A percentile compares a stretch with the other conserved stretches of the same genome.
These are phyloP conservation scores for Misopates orontium DNA, from an alignment of 257 asterid genomes.

Conservation along the genomic window DNA sequence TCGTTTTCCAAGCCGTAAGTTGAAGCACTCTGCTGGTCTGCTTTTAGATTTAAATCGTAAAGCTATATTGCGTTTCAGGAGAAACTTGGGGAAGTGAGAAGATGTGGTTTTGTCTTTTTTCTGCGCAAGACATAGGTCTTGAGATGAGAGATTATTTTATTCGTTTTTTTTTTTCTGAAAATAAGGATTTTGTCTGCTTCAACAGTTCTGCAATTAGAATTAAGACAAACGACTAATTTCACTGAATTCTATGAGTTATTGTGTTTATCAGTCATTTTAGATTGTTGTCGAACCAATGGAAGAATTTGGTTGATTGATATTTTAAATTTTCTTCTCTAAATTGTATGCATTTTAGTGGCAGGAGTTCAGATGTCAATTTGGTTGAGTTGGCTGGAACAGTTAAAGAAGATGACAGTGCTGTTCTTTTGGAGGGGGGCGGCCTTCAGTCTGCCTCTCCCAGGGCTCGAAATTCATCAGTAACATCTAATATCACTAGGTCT, in stretches of 20 bases:
- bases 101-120: slow-evolving; percentile 12
- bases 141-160: slow-evolving; percentile 7
- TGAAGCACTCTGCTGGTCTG: slow-evolving; percentile 19
- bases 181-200: slow-evolving; percentile 8
- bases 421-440: slow-evolving; percentile 77
- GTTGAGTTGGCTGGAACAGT: slow-evolving; percentile 62
- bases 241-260: not conserved
- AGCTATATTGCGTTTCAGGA: too few species aligned
- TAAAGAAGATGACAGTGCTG: slow-evolving; percentile 74
- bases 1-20: slow-evolving; percentile 46
- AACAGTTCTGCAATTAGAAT: not conserved
- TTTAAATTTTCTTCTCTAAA: slow-evolving; percentile 19
- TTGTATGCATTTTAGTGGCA: slow-evolving; percentile 41
- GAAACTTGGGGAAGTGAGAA: slow-evolving; percentile 8
- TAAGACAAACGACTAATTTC: slow-evolving; percentile 11
- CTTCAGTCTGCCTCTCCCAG: slow-evolving; percentile 62
- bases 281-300: not conserved
- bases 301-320: slow-evolving; percentile 7
- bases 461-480: slow-evolving; percentile 54
- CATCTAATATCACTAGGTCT: slow-evolving; percentile 65
- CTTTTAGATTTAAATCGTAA: not conserved
- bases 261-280: not conserved
- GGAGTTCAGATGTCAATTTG: slow-evolving; percentile 72
- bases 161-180: not conserved
- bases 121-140: not conserved